Base-by-base conservation (phyloP, 2,329 filamentous ascomycete genomes). In the Fusarium nisikadoi region DNA sequence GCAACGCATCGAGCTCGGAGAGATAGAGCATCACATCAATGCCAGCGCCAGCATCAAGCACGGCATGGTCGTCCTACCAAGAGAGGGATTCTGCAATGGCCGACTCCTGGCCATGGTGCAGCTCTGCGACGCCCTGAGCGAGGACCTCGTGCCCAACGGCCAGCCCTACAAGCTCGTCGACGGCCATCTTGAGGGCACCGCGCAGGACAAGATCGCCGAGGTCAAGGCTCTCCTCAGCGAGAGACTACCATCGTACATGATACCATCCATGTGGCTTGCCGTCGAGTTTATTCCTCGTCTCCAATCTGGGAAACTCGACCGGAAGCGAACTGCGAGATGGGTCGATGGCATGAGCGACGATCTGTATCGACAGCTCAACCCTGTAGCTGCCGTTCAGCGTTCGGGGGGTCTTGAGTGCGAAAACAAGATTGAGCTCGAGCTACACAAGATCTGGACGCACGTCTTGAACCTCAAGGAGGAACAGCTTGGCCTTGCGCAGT, bases 1-100 rank as follows among this genome's bases (percentile, higher is more conserved):
- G 11, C 79, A 81, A 25, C 75, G 80, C 17, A 71, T 81, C 10
- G 80, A 81, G 45, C 70, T 79, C 0, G 79, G 74, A 2, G 80
- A 81, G 41, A 74, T 81, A 11, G 79, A 81, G 68, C 65, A 77
- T 27, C 76, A 78, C 3, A 59, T 77, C 20, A 75, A 76, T n/a
- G 31, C 38, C 41, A 65, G 72, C 16, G 25, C 35, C 17, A 57
- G 53, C 2, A 76, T 76, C 42, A 75, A 76, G n/a, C 74, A 76
- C 20, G 72, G 68, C 1, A 75, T 76, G 58, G 70, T 76, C 0
- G 59, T 75, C 3, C 8, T 74, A 1, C 58, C 74, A 3, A 69
- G 46, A 6, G 59, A 70, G 12, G 74, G 74, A 1, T 60, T 72
- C 13, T 73, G 70, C 17, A 57, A 65, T 12, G 72, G 65, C 20